A percentile compares a stretch with the other conserved stretches of the same genome.
Conservation (phyloP, 164 flowering plant species). For the Vitis amurensis region DNA sequence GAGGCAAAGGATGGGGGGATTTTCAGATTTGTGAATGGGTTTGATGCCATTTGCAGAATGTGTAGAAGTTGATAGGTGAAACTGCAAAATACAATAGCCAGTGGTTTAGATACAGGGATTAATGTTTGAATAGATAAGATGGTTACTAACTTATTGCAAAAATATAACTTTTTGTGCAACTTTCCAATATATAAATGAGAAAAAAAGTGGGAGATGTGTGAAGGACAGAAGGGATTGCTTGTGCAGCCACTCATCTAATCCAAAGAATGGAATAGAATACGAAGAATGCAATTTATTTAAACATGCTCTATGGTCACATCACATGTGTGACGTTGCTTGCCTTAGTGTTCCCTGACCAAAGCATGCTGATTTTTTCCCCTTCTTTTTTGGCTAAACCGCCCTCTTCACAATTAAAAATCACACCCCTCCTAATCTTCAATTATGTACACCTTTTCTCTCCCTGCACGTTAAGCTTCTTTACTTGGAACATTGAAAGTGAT, state of each 20-base stretch:
- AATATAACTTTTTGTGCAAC: background rate
- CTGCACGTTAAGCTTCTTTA: too few relatives aligned
- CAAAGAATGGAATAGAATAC: background rate
- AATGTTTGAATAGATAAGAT: slow-evolving; percentile 3
- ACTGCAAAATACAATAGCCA: background rate
- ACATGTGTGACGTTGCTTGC: slow-evolving; percentile 19
- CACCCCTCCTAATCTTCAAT: too few relatives aligned
- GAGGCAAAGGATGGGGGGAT: slow-evolving; percentile 19
- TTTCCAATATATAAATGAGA: slow-evolving; percentile 5
- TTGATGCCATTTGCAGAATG: background rate
- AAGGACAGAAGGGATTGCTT: slow-evolving; percentile 53
- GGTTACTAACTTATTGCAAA: background rate
- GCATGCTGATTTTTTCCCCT: too few relatives aligned
- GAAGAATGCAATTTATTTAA: background rate
- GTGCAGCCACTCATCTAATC: slow-evolving; percentile 24
- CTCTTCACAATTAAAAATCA: too few relatives aligned
- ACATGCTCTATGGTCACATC: background rate
- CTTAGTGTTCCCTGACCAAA: too few relatives aligned
- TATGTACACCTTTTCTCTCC: too few relatives aligned
- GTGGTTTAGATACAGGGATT: background rate
- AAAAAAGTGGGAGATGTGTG: slow-evolving; percentile 21
- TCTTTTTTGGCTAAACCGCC: too few relatives aligned
- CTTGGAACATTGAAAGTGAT: too few relatives aligned
- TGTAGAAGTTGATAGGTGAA: background rate
- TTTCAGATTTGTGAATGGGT: background rate